A percentile compares a stretch with the other conserved stretches of the same genome.
These are phyloP conservation scores for Colletotrichum higginsianum DNA, from an alignment of 2,329 filamentous ascomycete genomes.

Conservation along the genomic window DNA sequence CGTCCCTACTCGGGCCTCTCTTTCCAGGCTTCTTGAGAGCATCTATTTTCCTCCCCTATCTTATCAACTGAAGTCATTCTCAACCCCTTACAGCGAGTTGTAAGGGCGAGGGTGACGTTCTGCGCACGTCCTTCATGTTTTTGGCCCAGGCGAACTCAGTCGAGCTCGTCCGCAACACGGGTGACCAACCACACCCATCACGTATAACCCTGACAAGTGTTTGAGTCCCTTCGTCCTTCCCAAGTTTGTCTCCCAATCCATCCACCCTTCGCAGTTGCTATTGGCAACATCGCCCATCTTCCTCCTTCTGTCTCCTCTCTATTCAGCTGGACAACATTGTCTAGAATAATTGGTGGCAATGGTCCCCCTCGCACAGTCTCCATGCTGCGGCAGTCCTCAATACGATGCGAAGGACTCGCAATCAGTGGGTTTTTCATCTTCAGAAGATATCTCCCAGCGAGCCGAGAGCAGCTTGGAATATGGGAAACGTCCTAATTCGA, in stretches of 20 bases:
- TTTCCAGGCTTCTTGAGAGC: background rate
- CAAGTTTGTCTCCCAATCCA: background rate
- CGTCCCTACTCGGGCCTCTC: background rate
- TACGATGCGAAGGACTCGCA: background rate
- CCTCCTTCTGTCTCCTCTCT: background rate
- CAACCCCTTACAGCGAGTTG: background rate
- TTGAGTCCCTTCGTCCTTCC: constrained; percentile 1
- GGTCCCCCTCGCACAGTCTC: background rate
- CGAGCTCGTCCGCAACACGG: background rate
- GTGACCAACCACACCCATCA: constrained; percentile 1
- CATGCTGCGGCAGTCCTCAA: constrained; percentile 3
- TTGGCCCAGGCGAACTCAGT: background rate
- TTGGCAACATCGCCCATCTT: constrained; percentile 14
- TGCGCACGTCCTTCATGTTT: background rate
- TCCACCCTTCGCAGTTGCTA: constrained; percentile 7
- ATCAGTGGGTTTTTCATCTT: background rate
- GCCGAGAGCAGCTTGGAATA: background rate
- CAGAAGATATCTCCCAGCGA: background rate
- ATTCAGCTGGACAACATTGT: background rate
- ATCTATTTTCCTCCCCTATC: background rate
- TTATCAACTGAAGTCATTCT: background rate
- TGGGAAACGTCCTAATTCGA: background rate
- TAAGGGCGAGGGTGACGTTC: background rate
- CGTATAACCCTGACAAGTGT: constrained; percentile 33
- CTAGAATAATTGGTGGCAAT: background rate